Conservation (phyloP, 75 land plant species). For the Pseudotsuga menziesii region DNA sequence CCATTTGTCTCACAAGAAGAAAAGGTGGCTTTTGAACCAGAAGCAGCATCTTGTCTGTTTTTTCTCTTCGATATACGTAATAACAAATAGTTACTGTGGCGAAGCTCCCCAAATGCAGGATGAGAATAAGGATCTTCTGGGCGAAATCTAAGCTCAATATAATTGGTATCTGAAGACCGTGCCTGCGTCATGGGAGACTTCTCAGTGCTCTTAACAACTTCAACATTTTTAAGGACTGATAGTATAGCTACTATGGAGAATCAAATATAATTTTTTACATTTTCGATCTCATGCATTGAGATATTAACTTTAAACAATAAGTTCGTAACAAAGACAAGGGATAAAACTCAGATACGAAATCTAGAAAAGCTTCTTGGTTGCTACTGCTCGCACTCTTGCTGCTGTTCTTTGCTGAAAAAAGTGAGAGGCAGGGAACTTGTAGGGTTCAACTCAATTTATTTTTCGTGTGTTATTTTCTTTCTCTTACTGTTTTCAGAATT, state of each 20-base stretch:
- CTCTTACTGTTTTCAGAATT: too few species aligned
- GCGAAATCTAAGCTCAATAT: constrained; percentile 79
- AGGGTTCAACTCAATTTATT: too few species aligned
- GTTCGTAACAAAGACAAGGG: too few species aligned
- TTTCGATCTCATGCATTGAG: too few species aligned
- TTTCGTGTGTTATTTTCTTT: too few species aligned
- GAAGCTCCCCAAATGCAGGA: constrained; percentile 81
- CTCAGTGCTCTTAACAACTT: background rate
- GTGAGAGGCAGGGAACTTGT: too few species aligned
- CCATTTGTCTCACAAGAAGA: background rate
- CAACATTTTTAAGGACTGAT: background rate
- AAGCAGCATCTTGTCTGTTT: constrained; percentile 4
- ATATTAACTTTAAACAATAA: too few species aligned
- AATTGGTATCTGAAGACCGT: constrained; percentile 48
- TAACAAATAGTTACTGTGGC: constrained; percentile 56
- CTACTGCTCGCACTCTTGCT: too few species aligned
- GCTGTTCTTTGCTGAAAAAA: too few species aligned
- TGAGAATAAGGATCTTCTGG: constrained; percentile 94
- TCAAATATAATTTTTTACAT: background rate
- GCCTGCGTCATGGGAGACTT: constrained; percentile 26
- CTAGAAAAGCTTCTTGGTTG: too few species aligned
- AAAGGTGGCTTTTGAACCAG: background rate
- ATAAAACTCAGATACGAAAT: too few species aligned
- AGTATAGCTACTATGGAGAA: background rate
- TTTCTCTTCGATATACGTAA: constrained; percentile 49